phyloP scores from a whole-genome alignment of 495 filamentous ascomycete genomes.

The Poronia punctata region DNA sequence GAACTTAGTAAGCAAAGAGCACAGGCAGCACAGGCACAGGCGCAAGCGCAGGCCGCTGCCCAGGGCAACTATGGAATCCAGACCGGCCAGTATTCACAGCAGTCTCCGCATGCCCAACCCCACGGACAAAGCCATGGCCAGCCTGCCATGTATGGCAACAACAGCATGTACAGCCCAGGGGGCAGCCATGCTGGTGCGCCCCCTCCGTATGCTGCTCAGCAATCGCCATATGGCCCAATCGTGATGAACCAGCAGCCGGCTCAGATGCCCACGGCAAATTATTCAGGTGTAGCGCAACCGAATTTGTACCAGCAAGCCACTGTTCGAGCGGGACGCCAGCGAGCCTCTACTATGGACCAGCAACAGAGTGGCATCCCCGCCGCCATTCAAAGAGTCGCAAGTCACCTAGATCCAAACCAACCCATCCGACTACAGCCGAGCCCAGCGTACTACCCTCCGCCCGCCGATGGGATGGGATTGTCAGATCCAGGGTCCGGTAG shows the following conservation, averaged over 20 bases:
- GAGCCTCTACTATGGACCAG: slow-evolving; percentile 92
- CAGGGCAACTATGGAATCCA: slow-evolving; percentile 45
- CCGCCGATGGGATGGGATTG: slow-evolving; percentile 67
- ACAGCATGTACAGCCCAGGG: slow-evolving; percentile 66
- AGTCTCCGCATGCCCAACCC: slow-evolving; percentile 33
- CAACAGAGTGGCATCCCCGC: slow-evolving; percentile 86
- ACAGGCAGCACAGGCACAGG: slow-evolving; percentile 60
- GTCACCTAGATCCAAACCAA: slow-evolving; percentile 89
- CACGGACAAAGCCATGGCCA: too few species aligned
- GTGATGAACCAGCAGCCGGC: slow-evolving; percentile 57
- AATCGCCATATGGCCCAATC: slow-evolving; percentile 68
- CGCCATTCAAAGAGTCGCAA: slow-evolving; percentile 91
- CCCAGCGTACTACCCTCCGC: slow-evolving; percentile 95
- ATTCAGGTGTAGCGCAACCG: slow-evolving; percentile 46
- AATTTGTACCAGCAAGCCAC: slow-evolving; percentile 85
- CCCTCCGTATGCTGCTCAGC: slow-evolving; percentile 76
- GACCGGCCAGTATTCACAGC: slow-evolving; percentile 36
- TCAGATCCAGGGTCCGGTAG: slow-evolving; percentile 48
- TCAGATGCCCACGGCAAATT: slow-evolving; percentile 64
- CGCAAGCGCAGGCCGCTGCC: slow-evolving; percentile 37
- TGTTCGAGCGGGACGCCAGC: slow-evolving; percentile 73
- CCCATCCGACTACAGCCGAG: slow-evolving; percentile 93
- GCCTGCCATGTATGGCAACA: slow-evolving; percentile 68
- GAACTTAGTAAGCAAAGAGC: slow-evolving; percentile 79
- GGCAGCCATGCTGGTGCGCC: slow-evolving; percentile 60